These are phyloP conservation scores for Mycena galopus DNA, from an alignment of 768 basidiomycete species.

Conservation along the genomic window DNA sequence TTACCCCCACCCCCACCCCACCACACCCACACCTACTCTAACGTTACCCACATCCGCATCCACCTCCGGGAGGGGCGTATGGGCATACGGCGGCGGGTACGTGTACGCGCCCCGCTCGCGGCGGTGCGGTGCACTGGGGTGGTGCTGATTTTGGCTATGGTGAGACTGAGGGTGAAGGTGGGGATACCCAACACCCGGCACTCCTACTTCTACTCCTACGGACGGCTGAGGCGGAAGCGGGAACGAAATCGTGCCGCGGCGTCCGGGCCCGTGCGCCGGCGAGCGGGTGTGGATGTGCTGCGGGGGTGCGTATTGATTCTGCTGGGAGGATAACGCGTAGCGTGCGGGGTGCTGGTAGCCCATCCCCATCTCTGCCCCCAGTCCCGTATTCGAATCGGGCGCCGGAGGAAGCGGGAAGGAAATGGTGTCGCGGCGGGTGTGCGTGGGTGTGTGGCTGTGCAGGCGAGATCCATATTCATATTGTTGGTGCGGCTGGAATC, in stretches of 20 bases:
- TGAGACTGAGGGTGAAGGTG: too few relatives aligned
- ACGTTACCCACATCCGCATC: neutral
- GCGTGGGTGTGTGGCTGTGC: slow-evolving; percentile 29
- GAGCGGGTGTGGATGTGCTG: slow-evolving; percentile 29
- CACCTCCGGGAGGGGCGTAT: neutral
- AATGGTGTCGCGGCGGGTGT: slow-evolving; percentile 45
- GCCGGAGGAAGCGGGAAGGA: slow-evolving; percentile 45
- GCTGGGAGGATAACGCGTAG: too few relatives aligned
- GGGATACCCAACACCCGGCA: too few relatives aligned
- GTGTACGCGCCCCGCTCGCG: too few relatives aligned
- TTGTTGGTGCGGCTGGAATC: neutral
- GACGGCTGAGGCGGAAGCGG: slow-evolving; percentile 42
- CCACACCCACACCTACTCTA: neutral
- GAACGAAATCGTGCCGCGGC: slow-evolving; percentile 48
- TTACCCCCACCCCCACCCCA: neutral
- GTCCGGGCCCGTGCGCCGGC: slow-evolving; percentile 27
- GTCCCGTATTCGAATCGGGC: too few relatives aligned
- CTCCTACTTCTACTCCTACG: too few relatives aligned
- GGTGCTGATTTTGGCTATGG: too few relatives aligned
- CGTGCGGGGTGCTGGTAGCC: too few relatives aligned
- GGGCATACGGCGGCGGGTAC: slow-evolving; percentile 30
- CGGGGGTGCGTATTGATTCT: slow-evolving; percentile 5
- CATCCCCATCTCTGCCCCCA: too few relatives aligned
- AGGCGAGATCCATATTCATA: neutral
- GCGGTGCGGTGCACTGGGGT: too few relatives aligned